Percentiles rank a stretch among this genome's conserved stretches.
phyloP scores from a whole-genome alignment of 2,329 filamentous ascomycete species.

The Epichloe bromicola region DNA sequence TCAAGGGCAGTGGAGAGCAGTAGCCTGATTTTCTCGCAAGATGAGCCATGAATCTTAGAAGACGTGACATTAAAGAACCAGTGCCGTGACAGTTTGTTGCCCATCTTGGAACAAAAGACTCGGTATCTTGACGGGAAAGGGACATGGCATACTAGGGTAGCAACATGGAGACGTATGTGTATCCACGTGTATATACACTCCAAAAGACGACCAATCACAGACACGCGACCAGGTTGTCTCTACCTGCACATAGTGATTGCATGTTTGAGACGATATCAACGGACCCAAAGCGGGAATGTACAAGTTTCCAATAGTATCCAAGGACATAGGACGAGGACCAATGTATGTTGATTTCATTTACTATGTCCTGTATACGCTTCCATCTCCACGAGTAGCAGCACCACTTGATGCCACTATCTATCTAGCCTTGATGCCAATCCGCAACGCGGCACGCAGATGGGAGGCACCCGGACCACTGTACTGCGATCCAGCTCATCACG shows the following conservation, averaged over 20 bases:
- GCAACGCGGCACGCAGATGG: neutral
- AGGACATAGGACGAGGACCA: neutral
- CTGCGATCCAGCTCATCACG: neutral
- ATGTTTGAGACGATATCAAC: neutral
- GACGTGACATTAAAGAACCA: no score
- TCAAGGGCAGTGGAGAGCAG: neutral
- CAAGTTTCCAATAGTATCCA: neutral
- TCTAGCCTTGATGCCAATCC: constrained; percentile 2
- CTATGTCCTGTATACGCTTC: neutral
- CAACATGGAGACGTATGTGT: no score
- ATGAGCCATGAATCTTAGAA: no score
- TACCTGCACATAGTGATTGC: neutral
- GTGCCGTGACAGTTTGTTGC: no score
- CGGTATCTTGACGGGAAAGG: no score
- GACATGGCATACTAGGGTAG: no score
- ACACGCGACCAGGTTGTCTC: no score
- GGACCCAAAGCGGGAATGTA: no score
- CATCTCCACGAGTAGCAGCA: constrained; percentile 4
- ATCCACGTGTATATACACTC: no score
- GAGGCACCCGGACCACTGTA: neutral
- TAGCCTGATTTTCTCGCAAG: no score
- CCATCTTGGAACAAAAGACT: no score
- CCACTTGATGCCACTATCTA: constrained; percentile 6
- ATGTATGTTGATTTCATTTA: neutral
- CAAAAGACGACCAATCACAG: no score